phyloP scores from a whole-genome alignment of 2,329 filamentous ascomycete species.

The Leptographium galeiforme region DNA sequence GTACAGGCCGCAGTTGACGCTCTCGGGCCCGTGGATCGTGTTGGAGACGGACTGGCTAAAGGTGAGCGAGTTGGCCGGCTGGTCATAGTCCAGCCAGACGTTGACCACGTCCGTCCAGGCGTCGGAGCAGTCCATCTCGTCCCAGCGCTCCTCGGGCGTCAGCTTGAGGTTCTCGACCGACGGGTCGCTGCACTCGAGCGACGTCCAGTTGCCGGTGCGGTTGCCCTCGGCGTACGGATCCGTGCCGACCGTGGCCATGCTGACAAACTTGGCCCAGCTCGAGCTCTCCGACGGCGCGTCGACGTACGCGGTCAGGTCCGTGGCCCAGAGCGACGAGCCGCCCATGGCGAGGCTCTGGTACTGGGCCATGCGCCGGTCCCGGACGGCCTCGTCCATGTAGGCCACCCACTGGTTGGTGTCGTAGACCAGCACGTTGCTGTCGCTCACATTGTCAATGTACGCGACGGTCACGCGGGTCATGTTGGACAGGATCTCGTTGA shows the following conservation, averaged over 20 bases:
- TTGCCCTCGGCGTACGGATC: neutral
- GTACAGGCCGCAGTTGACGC: neutral
- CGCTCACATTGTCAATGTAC: conserved; percentile 5
- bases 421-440: conserved; percentile 9
- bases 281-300: too few relatives aligned
- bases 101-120: conserved; percentile 16
- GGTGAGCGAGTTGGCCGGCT: neutral
- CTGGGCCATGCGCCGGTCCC: conserved; percentile 6
- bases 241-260: too few relatives aligned
- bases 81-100: conserved; percentile 10
- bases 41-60: conserved; percentile 8
- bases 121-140: conserved; percentile 10
- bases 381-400: conserved; percentile 9
- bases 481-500: conserved; percentile 10
- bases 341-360: conserved; percentile 9
- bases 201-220: conserved; percentile 15
- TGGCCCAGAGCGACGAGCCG: conserved; percentile 15
- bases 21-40: neutral
- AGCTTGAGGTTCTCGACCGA: conserved; percentile 1
- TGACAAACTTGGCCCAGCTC: conserved; percentile 1
- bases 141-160: conserved; percentile 14
- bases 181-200: conserved; percentile 11
- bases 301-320: conserved; percentile 7
- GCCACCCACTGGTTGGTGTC: conserved; percentile 10
- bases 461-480: neutral